phyloP scores from a whole-genome alignment of 2,329 filamentous ascomycete genomes.

The Ramichloridium luteum region DNA sequence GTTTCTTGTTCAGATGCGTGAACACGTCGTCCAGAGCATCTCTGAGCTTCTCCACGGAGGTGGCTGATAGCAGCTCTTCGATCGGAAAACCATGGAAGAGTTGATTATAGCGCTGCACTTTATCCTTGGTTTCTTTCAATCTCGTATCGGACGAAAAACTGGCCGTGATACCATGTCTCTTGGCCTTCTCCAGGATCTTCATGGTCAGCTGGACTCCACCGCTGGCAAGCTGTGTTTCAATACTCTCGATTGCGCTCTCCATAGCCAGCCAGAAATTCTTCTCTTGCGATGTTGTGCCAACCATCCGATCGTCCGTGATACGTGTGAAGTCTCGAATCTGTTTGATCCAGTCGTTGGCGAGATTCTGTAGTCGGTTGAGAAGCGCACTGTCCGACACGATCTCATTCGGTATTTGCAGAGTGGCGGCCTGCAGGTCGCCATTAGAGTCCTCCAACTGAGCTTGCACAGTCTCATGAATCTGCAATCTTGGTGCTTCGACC shows the following conservation, averaged over 20 bases:
- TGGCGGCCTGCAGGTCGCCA: slow-evolving; percentile 54
- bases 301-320: slow-evolving; percentile 71
- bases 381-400: slow-evolving; percentile 84
- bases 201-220: slow-evolving; percentile 84
- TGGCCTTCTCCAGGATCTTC: slow-evolving; percentile 90
- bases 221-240: slow-evolving; percentile 76
- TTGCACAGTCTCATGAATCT: slow-evolving; percentile 81
- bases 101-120: slow-evolving; percentile 97
- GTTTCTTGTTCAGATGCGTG: slow-evolving; percentile 89
- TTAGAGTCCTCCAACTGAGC: slow-evolving; percentile 63
- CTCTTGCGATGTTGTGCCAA: slow-evolving; percentile 80
- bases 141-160: slow-evolving; percentile 95
- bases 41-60: slow-evolving; percentile 74
- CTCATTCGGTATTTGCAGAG: slow-evolving; percentile 62
- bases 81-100: slow-evolving; percentile 97
- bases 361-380: slow-evolving; percentile 84
- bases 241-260: slow-evolving; percentile 83
- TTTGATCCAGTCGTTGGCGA: slow-evolving; percentile 96
- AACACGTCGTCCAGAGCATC: slow-evolving; percentile 88
- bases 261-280: slow-evolving; percentile 99
- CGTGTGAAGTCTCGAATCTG: slow-evolving; percentile 95
- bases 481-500: slow-evolving; percentile 80
- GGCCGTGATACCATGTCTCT: slow-evolving; percentile 93
- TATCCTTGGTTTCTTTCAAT: slow-evolving; percentile 87
- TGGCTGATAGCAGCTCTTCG: slow-evolving; percentile 86